Conservation (phyloP, 176 grass and related monocot species). For the Oryza glaberrima region DNA sequence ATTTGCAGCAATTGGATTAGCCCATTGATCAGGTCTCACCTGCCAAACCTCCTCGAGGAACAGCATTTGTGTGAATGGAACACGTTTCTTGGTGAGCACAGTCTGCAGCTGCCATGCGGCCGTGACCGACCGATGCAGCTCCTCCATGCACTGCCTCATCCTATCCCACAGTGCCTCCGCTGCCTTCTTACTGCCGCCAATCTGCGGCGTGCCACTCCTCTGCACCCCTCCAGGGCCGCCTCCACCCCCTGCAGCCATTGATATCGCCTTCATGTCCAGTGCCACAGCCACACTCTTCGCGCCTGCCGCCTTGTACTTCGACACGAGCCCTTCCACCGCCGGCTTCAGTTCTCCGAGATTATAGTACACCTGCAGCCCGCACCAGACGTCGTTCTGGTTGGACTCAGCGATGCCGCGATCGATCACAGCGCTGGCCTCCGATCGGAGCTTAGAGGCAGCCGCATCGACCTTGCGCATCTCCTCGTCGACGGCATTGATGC, state of each 20-base stretch:
- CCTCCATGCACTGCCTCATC: conserved; percentile 93
- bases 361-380: conserved; percentile 94
- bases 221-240: conserved; percentile 93
- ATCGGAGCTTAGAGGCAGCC: conserved; percentile 63
- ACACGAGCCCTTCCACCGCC: conserved; percentile 72
- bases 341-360: conserved; percentile 90
- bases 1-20: conserved; percentile 5
- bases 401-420: conserved; percentile 74
- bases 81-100: conserved; percentile 92
- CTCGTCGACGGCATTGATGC: conserved; percentile 84
- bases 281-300: conserved; percentile 76
- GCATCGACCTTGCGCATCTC: conserved; percentile 83
- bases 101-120: conserved; percentile 95
- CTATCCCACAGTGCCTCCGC: conserved; percentile 89
- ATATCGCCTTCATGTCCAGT: conserved; percentile 97
- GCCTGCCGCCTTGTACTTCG: conserved; percentile 69
- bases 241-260: conserved; percentile 51
- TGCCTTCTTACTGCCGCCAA: conserved; percentile 88
- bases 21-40: conserved; percentile 49
- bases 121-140: conserved; percentile 67
- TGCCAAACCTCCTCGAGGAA: conserved; percentile 99
- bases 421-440: conserved; percentile 69
- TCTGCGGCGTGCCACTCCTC: conserved; percentile 93
- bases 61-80: conserved; percentile 92
- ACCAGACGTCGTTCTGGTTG: conserved; percentile 98